Percentiles rank a stretch among this genome's conserved stretches.
phyloP scores from a whole-genome alignment of 768 basidiomycete species.

The Kondoa subrosea region DNA sequence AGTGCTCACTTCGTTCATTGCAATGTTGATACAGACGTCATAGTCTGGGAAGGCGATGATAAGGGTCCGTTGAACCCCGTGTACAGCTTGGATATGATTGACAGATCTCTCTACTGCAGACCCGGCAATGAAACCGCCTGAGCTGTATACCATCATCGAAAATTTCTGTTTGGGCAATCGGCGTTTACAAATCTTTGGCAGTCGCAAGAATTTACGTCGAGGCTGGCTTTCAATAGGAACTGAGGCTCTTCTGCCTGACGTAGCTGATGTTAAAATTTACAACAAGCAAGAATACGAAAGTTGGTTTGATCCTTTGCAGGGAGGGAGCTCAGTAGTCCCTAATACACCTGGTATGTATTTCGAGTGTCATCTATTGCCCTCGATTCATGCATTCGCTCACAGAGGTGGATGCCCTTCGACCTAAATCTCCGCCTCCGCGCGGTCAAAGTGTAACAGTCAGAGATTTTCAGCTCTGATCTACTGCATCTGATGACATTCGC shows the following conservation, averaged over 20 bases:
- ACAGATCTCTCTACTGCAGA: conserved; percentile 34
- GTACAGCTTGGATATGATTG: background rate
- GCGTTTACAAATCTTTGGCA: conserved; percentile 76
- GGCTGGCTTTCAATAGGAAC: conserved; percentile 72
- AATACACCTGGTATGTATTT: background rate
- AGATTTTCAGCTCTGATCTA: background rate
- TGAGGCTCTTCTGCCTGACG: conserved; percentile 20
- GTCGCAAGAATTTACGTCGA: conserved; percentile 46
- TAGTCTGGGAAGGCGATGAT: conserved; percentile 87
- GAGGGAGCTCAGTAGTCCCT: background rate
- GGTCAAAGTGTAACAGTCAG: background rate
- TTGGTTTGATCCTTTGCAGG: background rate
- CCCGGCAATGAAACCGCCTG: conserved; percentile 74
- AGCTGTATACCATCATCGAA: conserved; percentile 88
- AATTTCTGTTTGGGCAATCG: conserved; percentile 91
- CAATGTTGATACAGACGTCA: conserved; percentile 94
- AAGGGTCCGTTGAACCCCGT: conserved; percentile 31
- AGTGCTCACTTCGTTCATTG: conserved; percentile 87
- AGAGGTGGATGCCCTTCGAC: conserved; percentile 68
- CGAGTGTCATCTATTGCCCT: background rate
- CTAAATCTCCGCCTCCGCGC: conserved; percentile 49
- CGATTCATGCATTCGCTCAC: background rate
- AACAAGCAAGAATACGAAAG: conserved; percentile 16
- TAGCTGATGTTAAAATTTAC: conserved; percentile 36
- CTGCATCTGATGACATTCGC: background rate